phyloP scores from a whole-genome alignment of 345 rosid genomes.

The Hibiscus tridactylites region DNA sequence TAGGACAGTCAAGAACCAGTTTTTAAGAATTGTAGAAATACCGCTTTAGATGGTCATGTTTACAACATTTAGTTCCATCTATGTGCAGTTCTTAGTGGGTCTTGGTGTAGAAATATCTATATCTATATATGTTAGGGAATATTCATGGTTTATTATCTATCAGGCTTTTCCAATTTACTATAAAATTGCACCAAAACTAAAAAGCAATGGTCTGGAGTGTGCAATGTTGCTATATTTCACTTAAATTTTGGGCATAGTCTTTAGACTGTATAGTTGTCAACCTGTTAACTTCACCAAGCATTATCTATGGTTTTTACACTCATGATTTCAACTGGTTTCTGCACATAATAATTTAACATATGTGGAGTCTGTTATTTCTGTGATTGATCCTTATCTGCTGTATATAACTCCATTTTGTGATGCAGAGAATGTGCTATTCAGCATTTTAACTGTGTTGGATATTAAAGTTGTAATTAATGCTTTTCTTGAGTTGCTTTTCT shows the following conservation, averaged over 20 bases:
- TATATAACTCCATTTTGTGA: not conserved
- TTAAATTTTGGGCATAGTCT: not conserved
- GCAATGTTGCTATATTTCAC: not conserved
- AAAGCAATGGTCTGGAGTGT: not conserved
- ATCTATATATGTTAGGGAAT: not conserved
- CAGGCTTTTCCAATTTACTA: not conserved
- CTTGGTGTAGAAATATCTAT: not conserved
- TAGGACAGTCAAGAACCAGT: not conserved
- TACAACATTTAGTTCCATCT: not conserved
- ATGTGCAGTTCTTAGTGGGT: not conserved
- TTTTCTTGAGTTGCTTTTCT: slow-evolving; percentile 13
- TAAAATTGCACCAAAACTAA: not conserved
- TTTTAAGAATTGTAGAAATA: not conserved
- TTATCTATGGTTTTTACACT: not conserved
- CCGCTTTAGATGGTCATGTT: not conserved
- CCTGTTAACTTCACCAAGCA: not conserved
- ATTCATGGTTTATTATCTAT: not conserved
- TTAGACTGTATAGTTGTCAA: not conserved
- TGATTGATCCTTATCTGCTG: not conserved
- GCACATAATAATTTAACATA: not conserved
- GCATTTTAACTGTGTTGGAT: not conserved
- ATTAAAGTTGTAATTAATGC: not conserved
- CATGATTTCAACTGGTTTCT: not conserved
- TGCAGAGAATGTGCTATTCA: not conserved
- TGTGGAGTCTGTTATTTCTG: not conserved